Evolutionary conservation across 352 stramenopile species (phyloP), one percentile per base, ranked within the genome.

Genomic region (Lagenidium sp.): DNA sequence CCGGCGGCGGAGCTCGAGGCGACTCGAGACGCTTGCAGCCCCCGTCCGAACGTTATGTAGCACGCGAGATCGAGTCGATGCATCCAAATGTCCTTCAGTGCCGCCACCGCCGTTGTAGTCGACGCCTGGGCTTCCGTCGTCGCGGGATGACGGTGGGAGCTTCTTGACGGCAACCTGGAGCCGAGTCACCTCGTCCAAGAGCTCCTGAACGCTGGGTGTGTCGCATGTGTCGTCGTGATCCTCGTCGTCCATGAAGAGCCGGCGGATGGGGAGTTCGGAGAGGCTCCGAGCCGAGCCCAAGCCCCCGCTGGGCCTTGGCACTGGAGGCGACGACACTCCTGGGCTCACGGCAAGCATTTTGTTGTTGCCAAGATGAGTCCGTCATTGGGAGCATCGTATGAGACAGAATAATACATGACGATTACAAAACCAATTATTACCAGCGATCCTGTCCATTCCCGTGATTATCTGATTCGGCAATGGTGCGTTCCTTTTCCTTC

Each of bases 131-230:
- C n/a, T n/a, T n/a, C n/a, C n/a, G n/a, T n/a, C n/a, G n/a, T n/a
- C n/a, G n/a, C n/a, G n/a, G n/a, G n/a, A n/a, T n/a, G n/a, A n/a
- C n/a, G 50, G 50, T 5, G 44, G 22, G 28, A 60, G 46, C 16
- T 47, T 25, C 5, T 35, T 58, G 55, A 81, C 71, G 0, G 26
- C 47, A 12, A 60, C 44, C 31, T 84, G 67, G 30, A 88, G 61
- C 1, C 53, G 50, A 21, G 50, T 43, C 15, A 88, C 72, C 37
- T 74, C 50, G 20, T 66, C 44, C 36, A 85, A 61, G 28, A 88
- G 63, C 19, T 82, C 72, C 16, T 64, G 54, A 4, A 85, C 72
- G 7, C 60, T 68, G 18, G 73, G 70, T n/a, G n/a, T n/a, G 39
- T 78, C 15, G 20, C 21, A 44, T 11, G 65, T 48, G 26, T 57